Base-by-base conservation (phyloP, 2,329 filamentous ascomycete genomes). In the Aureobasidium sp. region DNA sequence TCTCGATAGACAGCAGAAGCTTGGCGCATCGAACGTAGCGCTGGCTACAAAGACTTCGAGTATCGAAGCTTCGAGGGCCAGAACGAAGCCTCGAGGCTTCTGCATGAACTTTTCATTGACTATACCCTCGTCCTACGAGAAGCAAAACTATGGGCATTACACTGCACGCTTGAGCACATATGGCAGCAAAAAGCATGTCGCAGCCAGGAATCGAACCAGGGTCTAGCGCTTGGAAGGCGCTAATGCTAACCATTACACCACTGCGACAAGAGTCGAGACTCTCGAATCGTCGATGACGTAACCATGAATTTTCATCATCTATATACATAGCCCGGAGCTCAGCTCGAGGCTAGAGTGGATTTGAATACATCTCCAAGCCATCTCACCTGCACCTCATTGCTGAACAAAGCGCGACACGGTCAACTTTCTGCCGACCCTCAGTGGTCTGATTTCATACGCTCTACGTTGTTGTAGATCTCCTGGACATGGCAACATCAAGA, bases 191-290 rank as follows among this genome's bases (percentile, higher is more conserved):
- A 52, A 8, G n/a, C 10, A 27, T 52, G 50, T 52, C 32, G 32
- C 50, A 52, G 50, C 50, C 50, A 52, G 50, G 50, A 52, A 52
- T 52, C 50, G 50, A 52, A 52, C 50, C 50, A 52, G 50, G 50
- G 34, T 52, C 34, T 39, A 52, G 32, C 50, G 50, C 50, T 52
- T 52, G 50, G 50, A 52, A 52, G 50, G 50, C 50, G 50, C 32
- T 52, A 52, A 39, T 52, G 50, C 50, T 52, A 52, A 51, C 50
- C 50, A 52, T 52, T 52, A 52, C 50, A 52, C 50, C 50, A 52
- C 50, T 52, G 50, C 32, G 34, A 52, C 50, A 34, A 20, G 20
- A 20, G 20, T 20, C 20, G 20, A 20, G 20, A 20, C 20, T 20
- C 20, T 20, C 20, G 20, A 20, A 20, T 20, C 20, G 20, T 20